Conservation (phyloP, 495 filamentous ascomycete genomes). For the Aspergillus coremiiformis region DNA sequence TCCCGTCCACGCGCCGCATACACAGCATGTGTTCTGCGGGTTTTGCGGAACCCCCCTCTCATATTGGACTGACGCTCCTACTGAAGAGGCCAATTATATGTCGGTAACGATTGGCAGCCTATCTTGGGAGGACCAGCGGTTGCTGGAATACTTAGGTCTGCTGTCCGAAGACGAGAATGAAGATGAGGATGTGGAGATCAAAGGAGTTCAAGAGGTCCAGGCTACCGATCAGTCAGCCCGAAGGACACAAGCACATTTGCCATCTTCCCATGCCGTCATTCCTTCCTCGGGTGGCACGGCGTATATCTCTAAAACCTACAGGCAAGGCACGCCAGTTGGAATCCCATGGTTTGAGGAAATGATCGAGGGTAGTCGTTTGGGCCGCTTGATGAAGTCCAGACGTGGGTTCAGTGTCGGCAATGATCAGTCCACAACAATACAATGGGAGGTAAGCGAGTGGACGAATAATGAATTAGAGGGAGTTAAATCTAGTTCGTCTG, state of each 20-base stretch:
- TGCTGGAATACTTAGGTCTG: slow-evolving; percentile 61
- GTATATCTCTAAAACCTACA: slow-evolving; percentile 20
- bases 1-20: slow-evolving; percentile 47
- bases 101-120: slow-evolving; percentile 68
- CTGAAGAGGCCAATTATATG: slow-evolving; percentile 64
- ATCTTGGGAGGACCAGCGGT: slow-evolving; percentile 52
- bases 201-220: slow-evolving; percentile 33
- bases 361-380: slow-evolving; percentile 65
- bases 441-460: slow-evolving; percentile 84
- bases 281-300: slow-evolving; percentile 14
- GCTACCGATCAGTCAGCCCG: slow-evolving; percentile 18
- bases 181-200: slow-evolving; percentile 1
- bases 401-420: slow-evolving; percentile 45
- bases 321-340: slow-evolving; percentile 38
- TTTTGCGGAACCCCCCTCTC: slow-evolving; percentile 79
- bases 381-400: slow-evolving; percentile 53
- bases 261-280: slow-evolving; percentile 16
- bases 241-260: slow-evolving; percentile 3
- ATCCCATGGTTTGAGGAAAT: slow-evolving; percentile 80
- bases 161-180: slow-evolving; percentile 35
- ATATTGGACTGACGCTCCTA: slow-evolving; percentile 68
- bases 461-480: slow-evolving; percentile 47
- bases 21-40: slow-evolving; percentile 76
- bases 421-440: slow-evolving; percentile 55
- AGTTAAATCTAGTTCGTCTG: slow-evolving; percentile 15